phyloP scores from a whole-genome alignment of 495 filamentous ascomycete species.

The Aspergillus coremiiformis region DNA sequence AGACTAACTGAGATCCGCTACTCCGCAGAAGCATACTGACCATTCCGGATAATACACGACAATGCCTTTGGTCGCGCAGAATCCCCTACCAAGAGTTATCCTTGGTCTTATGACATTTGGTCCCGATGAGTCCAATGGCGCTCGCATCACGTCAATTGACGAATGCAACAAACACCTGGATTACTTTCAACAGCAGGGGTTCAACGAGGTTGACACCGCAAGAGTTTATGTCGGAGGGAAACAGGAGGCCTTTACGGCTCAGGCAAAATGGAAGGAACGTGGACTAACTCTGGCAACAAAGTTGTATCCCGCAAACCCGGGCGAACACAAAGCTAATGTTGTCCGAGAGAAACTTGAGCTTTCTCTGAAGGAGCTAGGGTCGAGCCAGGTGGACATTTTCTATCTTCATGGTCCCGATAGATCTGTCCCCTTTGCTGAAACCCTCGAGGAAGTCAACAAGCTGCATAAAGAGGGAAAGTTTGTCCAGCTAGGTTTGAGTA shows the following conservation, averaged over 20 bases:
- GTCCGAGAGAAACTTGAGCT: constrained; percentile 55
- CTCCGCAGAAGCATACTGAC: constrained; percentile 1
- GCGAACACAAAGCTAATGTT: constrained; percentile 52
- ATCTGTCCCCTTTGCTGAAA: constrained; percentile 68
- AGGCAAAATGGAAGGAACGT: constrained; percentile 71
- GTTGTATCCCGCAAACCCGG: constrained; percentile 54
- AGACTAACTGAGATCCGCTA: not conserved
- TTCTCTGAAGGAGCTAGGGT: constrained; percentile 63
- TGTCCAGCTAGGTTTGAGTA: constrained; percentile 69
- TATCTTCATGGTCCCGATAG: constrained; percentile 86
- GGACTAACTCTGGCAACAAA: constrained; percentile 85
- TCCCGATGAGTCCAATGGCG: constrained; percentile 45
- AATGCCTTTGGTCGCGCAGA: constrained; percentile 52
- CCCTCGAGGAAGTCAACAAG: constrained; percentile 67
- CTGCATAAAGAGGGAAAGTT: constrained; percentile 87
- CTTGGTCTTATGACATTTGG: constrained; percentile 59
- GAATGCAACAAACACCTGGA: constrained; percentile 61
- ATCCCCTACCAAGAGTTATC: constrained; percentile 45
- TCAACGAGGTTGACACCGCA: constrained; percentile 76
- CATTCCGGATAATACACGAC: not conserved
- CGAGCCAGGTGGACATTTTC: constrained; percentile 76
- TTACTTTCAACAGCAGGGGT: constrained; percentile 63
- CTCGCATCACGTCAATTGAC: constrained; percentile 59
- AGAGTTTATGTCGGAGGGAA: constrained; percentile 63
- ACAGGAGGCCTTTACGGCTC: constrained; percentile 76